Evolutionary conservation across 441 rosid species (phyloP).

Genomic region (Brassica balearica): DNA sequence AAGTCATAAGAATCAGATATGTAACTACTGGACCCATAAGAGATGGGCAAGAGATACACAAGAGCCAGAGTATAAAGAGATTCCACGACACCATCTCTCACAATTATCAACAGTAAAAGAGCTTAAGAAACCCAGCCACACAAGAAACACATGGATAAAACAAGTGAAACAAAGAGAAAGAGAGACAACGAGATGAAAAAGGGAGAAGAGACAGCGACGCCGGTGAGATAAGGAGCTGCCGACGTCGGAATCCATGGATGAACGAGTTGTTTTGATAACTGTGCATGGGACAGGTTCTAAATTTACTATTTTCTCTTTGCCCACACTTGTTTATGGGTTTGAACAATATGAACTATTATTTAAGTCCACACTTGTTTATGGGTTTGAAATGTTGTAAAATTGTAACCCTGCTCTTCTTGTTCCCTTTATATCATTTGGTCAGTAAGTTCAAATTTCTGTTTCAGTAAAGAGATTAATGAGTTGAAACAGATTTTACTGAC

Average conservation of each 20-base stretch:
- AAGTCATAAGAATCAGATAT: too few relatives aligned
- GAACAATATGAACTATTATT: constrained; percentile 9
- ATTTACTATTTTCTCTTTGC: neutral
- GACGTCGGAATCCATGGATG: too few relatives aligned
- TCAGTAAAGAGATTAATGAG: too few relatives aligned
- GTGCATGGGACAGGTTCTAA: too few relatives aligned
- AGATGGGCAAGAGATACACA: neutral
- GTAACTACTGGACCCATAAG: too few relatives aligned
- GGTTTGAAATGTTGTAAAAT: constrained; percentile 8
- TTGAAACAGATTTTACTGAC: too few relatives aligned
- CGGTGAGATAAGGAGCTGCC: too few relatives aligned
- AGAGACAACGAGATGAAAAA: too few relatives aligned
- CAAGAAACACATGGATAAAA: neutral
- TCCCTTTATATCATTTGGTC: neutral
- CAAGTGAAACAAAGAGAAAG: neutral
- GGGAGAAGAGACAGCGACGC: too few relatives aligned
- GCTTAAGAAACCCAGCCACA: neutral
- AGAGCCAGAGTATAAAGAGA: neutral
- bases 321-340: constrained; percentile 21
- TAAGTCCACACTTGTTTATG: constrained; percentile 5
- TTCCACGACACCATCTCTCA: neutral
- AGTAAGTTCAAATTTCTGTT: neutral
- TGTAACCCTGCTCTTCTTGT: neutral
- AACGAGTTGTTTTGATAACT: too few relatives aligned
- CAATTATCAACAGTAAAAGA: neutral